Evolutionary conservation across 78 protist species (phyloP).

Genomic region (Pigoraptor vietnamica): DNA sequence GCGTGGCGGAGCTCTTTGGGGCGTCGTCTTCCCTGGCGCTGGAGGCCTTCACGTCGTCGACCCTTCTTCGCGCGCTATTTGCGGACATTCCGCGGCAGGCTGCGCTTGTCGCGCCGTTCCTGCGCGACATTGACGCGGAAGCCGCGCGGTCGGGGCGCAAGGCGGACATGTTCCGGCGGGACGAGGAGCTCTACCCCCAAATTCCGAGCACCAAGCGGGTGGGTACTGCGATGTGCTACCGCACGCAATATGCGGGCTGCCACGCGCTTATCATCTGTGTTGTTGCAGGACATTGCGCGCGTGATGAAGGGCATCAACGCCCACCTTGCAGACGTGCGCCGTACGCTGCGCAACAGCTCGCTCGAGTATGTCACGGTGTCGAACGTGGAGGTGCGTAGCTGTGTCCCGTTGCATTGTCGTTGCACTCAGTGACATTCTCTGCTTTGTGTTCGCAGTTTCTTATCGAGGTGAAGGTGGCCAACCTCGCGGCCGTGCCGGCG

Average conservation of each 20-base stretch:
- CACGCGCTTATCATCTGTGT: no score
- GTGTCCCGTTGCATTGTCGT: no score
- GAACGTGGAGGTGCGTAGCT: neutral
- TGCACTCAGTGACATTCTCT: no score
- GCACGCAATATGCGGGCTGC: no score
- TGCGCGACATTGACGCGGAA: neutral
- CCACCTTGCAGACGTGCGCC: neutral
- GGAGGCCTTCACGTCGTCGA: neutral
- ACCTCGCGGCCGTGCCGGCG: neutral
- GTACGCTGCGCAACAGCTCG: neutral
- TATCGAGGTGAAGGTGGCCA: slow-evolving; percentile 3
- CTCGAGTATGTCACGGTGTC: slow-evolving; percentile 20
- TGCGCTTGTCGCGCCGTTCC: neutral
- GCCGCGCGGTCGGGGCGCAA: neutral
- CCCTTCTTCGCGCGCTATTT: neutral
- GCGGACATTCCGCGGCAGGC: neutral
- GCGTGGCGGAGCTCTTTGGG: neutral
- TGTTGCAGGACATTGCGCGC: neutral
- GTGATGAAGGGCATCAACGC: neutral
- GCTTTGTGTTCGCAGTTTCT: no score
- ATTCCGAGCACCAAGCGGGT: neutral
- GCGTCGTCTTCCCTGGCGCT: neutral
- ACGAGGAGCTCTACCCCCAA: neutral
- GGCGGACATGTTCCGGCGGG: neutral
- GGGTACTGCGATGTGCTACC: neutral